Base-by-base conservation (phyloP, 805 yeast genomes). In the Tetrapisispora iriomotensis region DNA sequence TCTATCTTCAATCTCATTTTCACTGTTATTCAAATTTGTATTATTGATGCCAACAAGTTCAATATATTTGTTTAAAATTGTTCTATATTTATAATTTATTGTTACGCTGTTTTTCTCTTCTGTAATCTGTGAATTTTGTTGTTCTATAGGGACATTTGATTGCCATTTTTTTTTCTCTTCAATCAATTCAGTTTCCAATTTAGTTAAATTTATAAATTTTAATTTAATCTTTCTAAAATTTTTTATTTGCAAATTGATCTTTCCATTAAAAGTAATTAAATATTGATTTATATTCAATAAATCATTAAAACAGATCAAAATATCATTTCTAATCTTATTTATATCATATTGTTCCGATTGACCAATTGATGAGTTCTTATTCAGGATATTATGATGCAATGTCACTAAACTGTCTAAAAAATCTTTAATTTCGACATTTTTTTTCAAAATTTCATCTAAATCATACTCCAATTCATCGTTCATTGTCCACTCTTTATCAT, bases 241-340 rank as follows among this genome's bases (percentile, higher is more conserved):
- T 3, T 36, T 44, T 12, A 58, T 47, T 32, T 51, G 53, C 15
- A 36, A 46, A 30, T 42, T 50, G 12, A 58, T 44, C 20, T 49
- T 45, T 8, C 60, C 61, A 39, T 54, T 51, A 34, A 44, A 45
- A 2, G 53, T 43, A 2, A 50, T 49, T 12, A 56, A 42, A 45
- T 50, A 41, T 15, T 49, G 46, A 41, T 58, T 56, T 25, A 58
- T 33, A 9, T 32, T 47, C 29, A 45, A 45, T 22, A 56, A 25
- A 40, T 59, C 62, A 32, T 53, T 51, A 19, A 56, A 45, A 32
- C 61, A 56, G 3, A 53, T 48, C 26, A 44, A 36, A 24, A 59
- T 52, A 39, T 58, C 60, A 5, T 38, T 48, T 24, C 64, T 41
- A 9, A 56, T 40, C 12, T 34, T 44, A 27, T 48, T 48, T 33